Percentiles rank a stretch among this genome's conserved stretches.
These are phyloP conservation scores for Babesia gibsoni DNA, from an alignment of 169 alveolate genomes.

Conservation along the genomic window DNA sequence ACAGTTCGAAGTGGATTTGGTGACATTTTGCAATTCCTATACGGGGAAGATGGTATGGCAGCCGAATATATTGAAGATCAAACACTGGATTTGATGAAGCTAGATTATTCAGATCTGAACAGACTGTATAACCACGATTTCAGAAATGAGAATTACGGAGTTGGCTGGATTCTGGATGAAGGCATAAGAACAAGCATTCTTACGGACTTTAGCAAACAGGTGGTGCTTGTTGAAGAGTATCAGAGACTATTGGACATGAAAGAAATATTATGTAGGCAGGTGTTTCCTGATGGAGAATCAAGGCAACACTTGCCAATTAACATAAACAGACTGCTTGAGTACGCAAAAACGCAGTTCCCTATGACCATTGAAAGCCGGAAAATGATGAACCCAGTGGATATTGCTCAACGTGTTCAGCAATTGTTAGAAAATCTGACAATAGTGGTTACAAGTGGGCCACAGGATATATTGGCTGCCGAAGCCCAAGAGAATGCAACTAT, in stretches of 20 bases:
- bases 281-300: constrained; percentile 92
- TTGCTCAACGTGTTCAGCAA: constrained; percentile 76
- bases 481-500: constrained; percentile 90
- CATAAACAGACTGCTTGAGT: constrained; percentile 88
- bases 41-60: constrained; percentile 99
- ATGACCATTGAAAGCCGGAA: constrained; percentile 51
- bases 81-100: constrained; percentile 86
- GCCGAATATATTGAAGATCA: constrained; percentile 99
- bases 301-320: constrained; percentile 96
- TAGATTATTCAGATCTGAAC: constrained; percentile 86
- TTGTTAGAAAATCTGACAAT: constrained; percentile 72
- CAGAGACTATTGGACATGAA: constrained; percentile 72
- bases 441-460: constrained; percentile 75
- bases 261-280: constrained; percentile 74
- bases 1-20: constrained; percentile 96
- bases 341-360: constrained; percentile 88
- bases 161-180: constrained; percentile 75
- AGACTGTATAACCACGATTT: constrained; percentile 73
- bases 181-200: constrained; percentile 61
- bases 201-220: constrained; percentile 78
- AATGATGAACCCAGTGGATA: constrained; percentile 76
- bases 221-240: constrained; percentile 74
- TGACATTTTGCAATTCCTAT: constrained; percentile 95
- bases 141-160: constrained; percentile 72
- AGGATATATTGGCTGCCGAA: constrained; percentile 80